phyloP scores from a whole-genome alignment of 352 stramenopile genomes.

The Phytophthora litchii region DNA sequence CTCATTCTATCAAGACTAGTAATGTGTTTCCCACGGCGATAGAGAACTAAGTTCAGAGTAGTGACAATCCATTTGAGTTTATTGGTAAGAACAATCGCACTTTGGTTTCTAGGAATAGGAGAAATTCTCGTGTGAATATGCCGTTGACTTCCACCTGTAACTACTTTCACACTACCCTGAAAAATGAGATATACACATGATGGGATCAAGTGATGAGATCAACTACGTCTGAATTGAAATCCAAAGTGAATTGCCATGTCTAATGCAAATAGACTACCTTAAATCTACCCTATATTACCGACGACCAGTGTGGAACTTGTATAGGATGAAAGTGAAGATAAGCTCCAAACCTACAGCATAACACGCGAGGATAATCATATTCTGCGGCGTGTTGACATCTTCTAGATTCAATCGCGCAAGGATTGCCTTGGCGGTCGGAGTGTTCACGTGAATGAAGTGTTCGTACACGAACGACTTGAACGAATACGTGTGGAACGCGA shows the following conservation, averaged over 20 bases:
- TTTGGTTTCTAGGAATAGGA: not conserved
- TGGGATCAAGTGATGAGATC: not conserved
- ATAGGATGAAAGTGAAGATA: conserved; percentile 33
- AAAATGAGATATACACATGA: not conserved
- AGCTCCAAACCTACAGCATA: conserved; percentile 47
- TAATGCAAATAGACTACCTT: too few relatives aligned
- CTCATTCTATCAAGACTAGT: conserved; percentile 7
- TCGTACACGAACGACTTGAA: conserved; percentile 84
- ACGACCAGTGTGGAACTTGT: conserved; percentile 24
- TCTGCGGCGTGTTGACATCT: conserved; percentile 41
- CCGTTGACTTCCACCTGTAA: not conserved
- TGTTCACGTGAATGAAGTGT: conserved; percentile 48
- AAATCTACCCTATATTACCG: not conserved
- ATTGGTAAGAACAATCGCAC: not conserved
- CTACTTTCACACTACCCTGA: not conserved
- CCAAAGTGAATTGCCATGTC: too few relatives aligned
- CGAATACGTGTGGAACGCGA: conserved; percentile 83
- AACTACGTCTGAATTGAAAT: not conserved
- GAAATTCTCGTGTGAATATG: not conserved
- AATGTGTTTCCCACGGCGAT: not conserved
- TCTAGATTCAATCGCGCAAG: conserved; percentile 33
- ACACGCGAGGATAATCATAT: conserved; percentile 41
- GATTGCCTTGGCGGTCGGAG: conserved; percentile 15
- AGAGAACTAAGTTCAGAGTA: conserved; percentile 1
- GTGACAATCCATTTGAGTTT: not conserved